Evolutionary conservation across 352 stramenopile genomes (phyloP).

Genomic region (Pythium graminicola): DNA sequence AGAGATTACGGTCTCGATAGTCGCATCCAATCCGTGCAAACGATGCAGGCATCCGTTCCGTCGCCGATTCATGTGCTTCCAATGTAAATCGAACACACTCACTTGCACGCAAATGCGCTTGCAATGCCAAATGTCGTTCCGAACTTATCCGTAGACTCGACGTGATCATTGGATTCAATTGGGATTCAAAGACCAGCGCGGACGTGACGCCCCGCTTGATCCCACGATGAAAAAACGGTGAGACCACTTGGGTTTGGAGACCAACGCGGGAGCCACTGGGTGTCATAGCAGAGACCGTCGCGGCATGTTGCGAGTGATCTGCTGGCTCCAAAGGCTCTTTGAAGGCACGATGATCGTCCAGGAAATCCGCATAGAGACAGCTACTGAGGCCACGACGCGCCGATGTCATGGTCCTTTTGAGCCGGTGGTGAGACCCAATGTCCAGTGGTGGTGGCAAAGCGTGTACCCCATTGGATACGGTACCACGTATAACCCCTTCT

Average conservation of each 20-base stretch:
- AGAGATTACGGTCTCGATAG: slow-evolving; percentile 38
- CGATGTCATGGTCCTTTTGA: neutral
- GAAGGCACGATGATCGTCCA: slow-evolving; percentile 43
- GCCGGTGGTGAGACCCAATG: neutral
- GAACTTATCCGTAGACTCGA: slow-evolving; percentile 61
- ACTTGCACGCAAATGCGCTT: slow-evolving; percentile 58
- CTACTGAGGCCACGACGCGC: slow-evolving; percentile 42
- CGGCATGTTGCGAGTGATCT: slow-evolving; percentile 44
- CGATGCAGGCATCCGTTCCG: slow-evolving; percentile 55
- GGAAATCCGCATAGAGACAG: slow-evolving; percentile 62
- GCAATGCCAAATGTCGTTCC: slow-evolving; percentile 55
- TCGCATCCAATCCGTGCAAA: slow-evolving; percentile 70
- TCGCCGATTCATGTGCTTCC: slow-evolving; percentile 62
- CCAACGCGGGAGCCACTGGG: slow-evolving; percentile 45
- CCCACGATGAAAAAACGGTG: slow-evolving; percentile 65
- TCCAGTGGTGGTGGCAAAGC: slow-evolving; percentile 8
- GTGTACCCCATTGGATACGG: neutral
- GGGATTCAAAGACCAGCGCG: slow-evolving; percentile 55
- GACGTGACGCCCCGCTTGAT: slow-evolving; percentile 60
- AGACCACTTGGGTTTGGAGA: slow-evolving; percentile 48
- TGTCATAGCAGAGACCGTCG: slow-evolving; percentile 47
- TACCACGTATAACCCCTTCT: neutral
- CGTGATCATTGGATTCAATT: slow-evolving; percentile 60
- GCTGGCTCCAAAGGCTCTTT: slow-evolving; percentile 32
- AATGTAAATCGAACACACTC: slow-evolving; percentile 55